A percentile compares a stretch with the other conserved stretches of the same genome.
These are phyloP conservation scores for Botryotinia globosa DNA, from an alignment of 2,329 filamentous ascomycete genomes.

Conservation along the genomic window DNA sequence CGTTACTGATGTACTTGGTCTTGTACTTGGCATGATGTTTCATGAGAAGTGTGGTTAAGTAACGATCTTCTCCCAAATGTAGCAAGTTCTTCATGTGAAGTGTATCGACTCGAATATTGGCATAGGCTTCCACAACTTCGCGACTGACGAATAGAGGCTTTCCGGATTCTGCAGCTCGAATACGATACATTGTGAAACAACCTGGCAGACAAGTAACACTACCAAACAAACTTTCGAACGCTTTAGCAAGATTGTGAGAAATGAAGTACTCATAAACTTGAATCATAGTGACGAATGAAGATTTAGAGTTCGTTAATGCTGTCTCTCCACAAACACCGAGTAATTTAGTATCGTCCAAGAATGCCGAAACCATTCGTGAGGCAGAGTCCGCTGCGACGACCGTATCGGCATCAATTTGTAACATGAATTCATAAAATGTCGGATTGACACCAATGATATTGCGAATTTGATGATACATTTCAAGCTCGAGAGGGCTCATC, in stretches of 20 bases:
- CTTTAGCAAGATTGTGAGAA: constrained; percentile 94
- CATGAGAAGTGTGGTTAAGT: constrained; percentile 87
- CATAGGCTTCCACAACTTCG: constrained; percentile 83
- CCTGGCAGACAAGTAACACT: constrained; percentile 96
- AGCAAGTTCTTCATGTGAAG: constrained; percentile 98
- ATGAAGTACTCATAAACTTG: constrained; percentile 99
- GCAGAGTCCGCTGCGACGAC: constrained; percentile 86
- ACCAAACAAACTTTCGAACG: constrained; percentile 95
- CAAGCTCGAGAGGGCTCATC: constrained; percentile 94
- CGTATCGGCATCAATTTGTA: constrained; percentile 97
- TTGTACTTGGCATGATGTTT: constrained; percentile 94
- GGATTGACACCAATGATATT: constrained; percentile 99
- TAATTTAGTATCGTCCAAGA: constrained; percentile 87
- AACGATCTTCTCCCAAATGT: constrained; percentile 96
- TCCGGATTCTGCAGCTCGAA: constrained; percentile 88
- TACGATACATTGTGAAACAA: constrained; percentile 99
- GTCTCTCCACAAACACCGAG: constrained; percentile 96
- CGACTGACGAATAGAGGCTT: constrained; percentile 95
- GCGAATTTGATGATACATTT: constrained; percentile 97
- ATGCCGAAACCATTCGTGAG: constrained; percentile 86
- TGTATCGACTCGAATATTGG: constrained; percentile 93
- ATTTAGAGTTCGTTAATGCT: constrained; percentile 85
- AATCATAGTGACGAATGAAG: constrained; percentile 96
- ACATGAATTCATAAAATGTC: constrained; percentile 94
- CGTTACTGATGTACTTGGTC: constrained; percentile 93